A percentile compares a stretch with the other conserved stretches of the same genome.
Evolutionary conservation across 345 rosid genomes (phyloP).

Genomic region (Jatropha curcas): DNA sequence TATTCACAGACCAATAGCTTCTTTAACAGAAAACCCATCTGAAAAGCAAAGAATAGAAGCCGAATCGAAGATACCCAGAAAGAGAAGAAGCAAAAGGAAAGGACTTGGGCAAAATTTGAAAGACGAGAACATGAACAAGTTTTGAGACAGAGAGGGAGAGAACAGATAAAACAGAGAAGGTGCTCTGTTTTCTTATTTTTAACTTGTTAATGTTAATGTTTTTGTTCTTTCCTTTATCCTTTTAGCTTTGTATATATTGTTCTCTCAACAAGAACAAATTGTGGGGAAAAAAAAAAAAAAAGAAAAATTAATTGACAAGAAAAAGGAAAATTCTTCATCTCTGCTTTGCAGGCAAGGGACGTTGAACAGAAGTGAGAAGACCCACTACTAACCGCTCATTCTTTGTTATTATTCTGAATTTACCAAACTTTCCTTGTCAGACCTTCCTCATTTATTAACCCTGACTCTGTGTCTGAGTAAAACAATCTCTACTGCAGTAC

Average conservation of each 20-base stretch:
- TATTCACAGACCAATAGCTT: constrained; percentile 16
- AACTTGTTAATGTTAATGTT: background rate
- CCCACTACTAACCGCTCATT: constrained; percentile 43
- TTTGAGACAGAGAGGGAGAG: background rate
- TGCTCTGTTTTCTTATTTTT: background rate
- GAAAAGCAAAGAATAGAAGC: constrained; percentile 12
- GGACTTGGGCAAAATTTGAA: constrained; percentile 4
- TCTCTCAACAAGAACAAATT: too few relatives aligned
- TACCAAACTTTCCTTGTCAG: constrained; percentile 20
- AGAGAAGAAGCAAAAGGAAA: constrained; percentile 8
- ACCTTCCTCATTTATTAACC: too few relatives aligned
- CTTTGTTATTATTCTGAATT: constrained; percentile 3
- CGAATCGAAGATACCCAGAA: constrained; percentile 22
- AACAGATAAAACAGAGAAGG: background rate
- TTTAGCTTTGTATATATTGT: background rate
- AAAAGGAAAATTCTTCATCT: background rate
- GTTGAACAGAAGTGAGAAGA: constrained; percentile 46
- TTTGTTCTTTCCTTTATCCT: constrained; percentile 5
- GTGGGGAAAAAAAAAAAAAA: background rate
- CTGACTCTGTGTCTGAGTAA: too few relatives aligned
- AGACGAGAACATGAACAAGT: too few relatives aligned
- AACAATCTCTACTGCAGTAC: too few relatives aligned
- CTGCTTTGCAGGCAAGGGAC: constrained; percentile 50
- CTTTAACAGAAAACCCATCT: constrained; percentile 23
- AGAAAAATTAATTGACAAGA: constrained; percentile 20